Evolutionary conservation across 306 rosid species (phyloP).

Genomic region (Casuarina cunninghamiana): DNA sequence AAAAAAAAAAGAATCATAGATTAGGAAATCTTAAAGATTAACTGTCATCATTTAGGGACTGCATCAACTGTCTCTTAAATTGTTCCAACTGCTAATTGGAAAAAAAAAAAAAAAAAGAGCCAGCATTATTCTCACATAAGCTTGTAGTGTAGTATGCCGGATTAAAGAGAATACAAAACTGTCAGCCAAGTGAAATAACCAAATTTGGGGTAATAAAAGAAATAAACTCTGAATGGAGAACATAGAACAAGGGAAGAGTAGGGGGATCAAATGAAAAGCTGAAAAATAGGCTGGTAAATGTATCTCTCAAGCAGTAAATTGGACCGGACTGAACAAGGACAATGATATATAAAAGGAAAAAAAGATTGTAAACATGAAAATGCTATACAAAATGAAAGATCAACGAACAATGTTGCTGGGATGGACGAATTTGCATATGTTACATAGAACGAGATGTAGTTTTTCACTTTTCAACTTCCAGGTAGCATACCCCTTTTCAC

Average conservation of each 20-base stretch:
- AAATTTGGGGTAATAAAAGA: neutral
- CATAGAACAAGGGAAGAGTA: neutral
- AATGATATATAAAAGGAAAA: neutral
- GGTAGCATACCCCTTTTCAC: neutral
- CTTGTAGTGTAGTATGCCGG: no score
- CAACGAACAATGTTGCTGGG: neutral
- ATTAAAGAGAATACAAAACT: neutral
- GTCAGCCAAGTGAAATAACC: neutral
- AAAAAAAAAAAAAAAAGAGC: neutral
- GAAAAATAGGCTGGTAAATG: neutral
- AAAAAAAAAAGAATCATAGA: slow-evolving; percentile 6
- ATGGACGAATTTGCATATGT: neutral
- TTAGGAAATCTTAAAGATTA: slow-evolving; percentile 60
- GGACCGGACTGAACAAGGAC: neutral
- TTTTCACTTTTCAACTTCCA: no score
- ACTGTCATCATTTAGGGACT: slow-evolving; percentile 76
- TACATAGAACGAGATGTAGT: no score
- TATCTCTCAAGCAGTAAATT: neutral
- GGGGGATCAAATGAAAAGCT: neutral
- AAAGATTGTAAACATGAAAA: neutral
- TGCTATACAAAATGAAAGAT: neutral
- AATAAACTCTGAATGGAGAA: slow-evolving; percentile 1
- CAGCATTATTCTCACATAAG: neutral
- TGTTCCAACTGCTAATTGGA: slow-evolving; percentile 70
- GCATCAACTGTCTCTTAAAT: slow-evolving; percentile 90